Base-by-base conservation (phyloP, 139 green algal species). In the Tetradesmus obliquus region DNA sequence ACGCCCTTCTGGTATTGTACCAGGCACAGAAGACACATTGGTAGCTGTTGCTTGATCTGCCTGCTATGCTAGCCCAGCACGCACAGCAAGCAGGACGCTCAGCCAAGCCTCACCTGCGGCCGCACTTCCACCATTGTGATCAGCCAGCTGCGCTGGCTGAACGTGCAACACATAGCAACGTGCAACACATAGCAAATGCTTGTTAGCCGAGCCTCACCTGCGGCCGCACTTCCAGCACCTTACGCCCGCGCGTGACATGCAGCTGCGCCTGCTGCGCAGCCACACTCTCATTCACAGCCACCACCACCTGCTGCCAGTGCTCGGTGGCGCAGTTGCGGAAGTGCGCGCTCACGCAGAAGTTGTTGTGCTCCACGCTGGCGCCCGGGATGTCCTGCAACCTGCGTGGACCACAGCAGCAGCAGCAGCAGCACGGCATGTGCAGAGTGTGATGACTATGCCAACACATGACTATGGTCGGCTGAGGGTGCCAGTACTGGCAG, bases 361-460 rank as follows among this genome's bases (percentile, higher is more conserved):
- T 99, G 96, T 99, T 99, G 96, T 99, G 95, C 95, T 99, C 98
- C 66, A 99, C 96, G 7, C 87, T 93, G 1, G 97, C 94, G 0
- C 98, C 98, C 9, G 95, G 93, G 3, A 99, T 97, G 85, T 83
- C 24, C n/a, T 91, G 80, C 55, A 98, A 74, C 92, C 95, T 96
- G 93, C 81, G 51, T 2, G 0, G 79, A 19, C 24, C 24, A 9
- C 80, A 85, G 7, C 79, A 15, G 45, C 20, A 85, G 79, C 13
- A 20, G 55, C 45, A 76, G 60, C 20, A 80, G 60, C 5, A 3
- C 4, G 22, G 54, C 15, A 19, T 71, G 60, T 71, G 3, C 2
- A 71, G 10, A 71, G 60, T 19, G 19, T 10, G 2, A 19, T 10
- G 9, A 15, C 60, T 71, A 20, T 45, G 32, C 32, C 32, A 45